Evolutionary conservation across 176 grass and related monocot species (phyloP).

Genomic region (Puccinellia tenuiflora): DNA sequence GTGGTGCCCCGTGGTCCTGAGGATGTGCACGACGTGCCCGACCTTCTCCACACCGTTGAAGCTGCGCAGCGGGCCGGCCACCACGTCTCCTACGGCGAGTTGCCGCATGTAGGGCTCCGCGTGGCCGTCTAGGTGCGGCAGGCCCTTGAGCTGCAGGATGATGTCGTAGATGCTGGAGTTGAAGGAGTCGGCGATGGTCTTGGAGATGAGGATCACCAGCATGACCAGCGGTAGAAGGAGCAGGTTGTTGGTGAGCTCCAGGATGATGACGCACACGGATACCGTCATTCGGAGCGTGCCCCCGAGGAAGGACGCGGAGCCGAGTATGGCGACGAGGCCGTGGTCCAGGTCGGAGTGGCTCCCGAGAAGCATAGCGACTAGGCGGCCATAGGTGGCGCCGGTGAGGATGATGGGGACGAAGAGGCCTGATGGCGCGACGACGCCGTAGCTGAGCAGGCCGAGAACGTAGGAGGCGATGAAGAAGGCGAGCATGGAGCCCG

Average conservation of each 20-base stretch:
- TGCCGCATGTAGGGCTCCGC: slow-evolving; percentile 97
- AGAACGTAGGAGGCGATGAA: slow-evolving; percentile 70
- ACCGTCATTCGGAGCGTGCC: slow-evolving; percentile 89
- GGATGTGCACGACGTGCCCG: slow-evolving; percentile 55
- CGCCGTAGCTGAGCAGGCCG: slow-evolving; percentile 86
- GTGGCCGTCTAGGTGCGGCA: slow-evolving; percentile 81
- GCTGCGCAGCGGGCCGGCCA: slow-evolving; percentile 53
- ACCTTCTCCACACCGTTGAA: slow-evolving; percentile 85
- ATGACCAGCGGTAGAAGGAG: slow-evolving; percentile 84
- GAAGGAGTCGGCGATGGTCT: slow-evolving; percentile 80
- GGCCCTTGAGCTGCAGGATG: slow-evolving; percentile 67
- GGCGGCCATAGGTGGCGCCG: slow-evolving; percentile 79
- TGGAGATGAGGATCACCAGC: slow-evolving; percentile 91
- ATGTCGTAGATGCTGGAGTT: slow-evolving; percentile 87
- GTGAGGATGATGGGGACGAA: slow-evolving; percentile 94
- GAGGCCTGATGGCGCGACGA: slow-evolving; percentile 75
- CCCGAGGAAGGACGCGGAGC: slow-evolving; percentile 87
- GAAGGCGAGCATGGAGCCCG: slow-evolving; percentile 53
- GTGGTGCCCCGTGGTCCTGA: slow-evolving; percentile 70
- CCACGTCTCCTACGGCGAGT: slow-evolving; percentile 67
- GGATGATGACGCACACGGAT: slow-evolving; percentile 75
- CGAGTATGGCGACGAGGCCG: slow-evolving; percentile 83
- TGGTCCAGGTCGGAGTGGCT: slow-evolving; percentile 60
- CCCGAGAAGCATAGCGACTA: slow-evolving; percentile 60
- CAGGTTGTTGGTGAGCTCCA: slow-evolving; percentile 96